Conservation (phyloP, 2,329 filamentous ascomycete species). For the Cyanodermella asteris region DNA sequence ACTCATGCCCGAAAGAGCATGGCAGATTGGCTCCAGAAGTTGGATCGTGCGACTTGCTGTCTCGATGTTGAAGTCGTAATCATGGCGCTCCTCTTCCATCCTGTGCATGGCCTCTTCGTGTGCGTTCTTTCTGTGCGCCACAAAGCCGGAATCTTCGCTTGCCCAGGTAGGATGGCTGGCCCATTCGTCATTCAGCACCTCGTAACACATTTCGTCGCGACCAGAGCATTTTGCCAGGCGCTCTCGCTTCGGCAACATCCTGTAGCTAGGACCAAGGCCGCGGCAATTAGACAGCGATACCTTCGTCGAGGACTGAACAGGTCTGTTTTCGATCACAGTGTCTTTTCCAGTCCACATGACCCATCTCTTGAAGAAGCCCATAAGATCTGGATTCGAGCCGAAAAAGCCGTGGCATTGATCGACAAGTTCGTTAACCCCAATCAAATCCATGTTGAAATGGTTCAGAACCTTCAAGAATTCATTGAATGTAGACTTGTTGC, state of each 20-base stretch:
- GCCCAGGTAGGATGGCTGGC: slow-evolving; percentile 97
- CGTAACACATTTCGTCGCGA: slow-evolving; percentile 80
- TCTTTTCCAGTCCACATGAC: slow-evolving; percentile 58
- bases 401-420: slow-evolving; percentile 73
- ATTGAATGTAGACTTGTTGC: slow-evolving; percentile 77
- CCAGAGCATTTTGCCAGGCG: slow-evolving; percentile 81
- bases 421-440: slow-evolving; percentile 63
- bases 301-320: slow-evolving; percentile 51
- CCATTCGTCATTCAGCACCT: slow-evolving; percentile 93
- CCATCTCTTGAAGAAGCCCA: slow-evolving; percentile 70
- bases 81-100: slow-evolving; percentile 93
- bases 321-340: slow-evolving; percentile 56
- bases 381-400: slow-evolving; percentile 69
- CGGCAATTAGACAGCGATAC: slow-evolving; percentile 92
- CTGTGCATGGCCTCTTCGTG: slow-evolving; percentile 87
- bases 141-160: slow-evolving; percentile 91
- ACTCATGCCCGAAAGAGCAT: slow-evolving; percentile 65
- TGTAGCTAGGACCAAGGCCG: slow-evolving; percentile 87
- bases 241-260: slow-evolving; percentile 74
- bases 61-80: slow-evolving; percentile 97
- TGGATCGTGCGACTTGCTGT: slow-evolving; percentile 88
- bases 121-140: slow-evolving; percentile 89
- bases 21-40: slow-evolving; percentile 79
- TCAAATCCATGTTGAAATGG: slow-evolving; percentile 77
- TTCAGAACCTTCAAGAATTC: slow-evolving; percentile 97